Evolutionary conservation across 2,329 filamentous ascomycete species (phyloP).

Genomic region (Teratosphaeria pseudoeucalypti): DNA sequence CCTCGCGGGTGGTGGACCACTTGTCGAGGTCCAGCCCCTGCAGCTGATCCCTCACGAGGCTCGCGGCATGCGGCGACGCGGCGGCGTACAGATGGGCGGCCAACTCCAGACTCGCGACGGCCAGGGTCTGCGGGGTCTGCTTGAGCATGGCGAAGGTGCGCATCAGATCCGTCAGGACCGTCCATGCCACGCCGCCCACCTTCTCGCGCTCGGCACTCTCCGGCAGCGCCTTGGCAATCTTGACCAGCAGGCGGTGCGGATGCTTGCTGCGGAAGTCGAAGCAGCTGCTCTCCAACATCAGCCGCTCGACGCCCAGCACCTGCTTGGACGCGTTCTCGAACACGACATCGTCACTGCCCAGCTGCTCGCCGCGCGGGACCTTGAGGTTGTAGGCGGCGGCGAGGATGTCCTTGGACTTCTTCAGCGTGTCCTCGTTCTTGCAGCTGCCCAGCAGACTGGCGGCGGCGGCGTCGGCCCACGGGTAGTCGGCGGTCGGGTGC

Average conservation of each 20-base stretch:
- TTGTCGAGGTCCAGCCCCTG: slow-evolving; percentile 47
- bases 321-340: slow-evolving; percentile 72
- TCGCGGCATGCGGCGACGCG: slow-evolving; percentile 44
- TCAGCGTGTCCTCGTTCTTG: slow-evolving; percentile 96
- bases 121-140: slow-evolving; percentile 69
- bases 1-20: slow-evolving; percentile 43
- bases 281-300: slow-evolving; percentile 83
- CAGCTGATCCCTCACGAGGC: slow-evolving; percentile 82
- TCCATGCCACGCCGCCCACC: slow-evolving; percentile 54
- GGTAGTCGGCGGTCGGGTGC: slow-evolving; percentile 77
- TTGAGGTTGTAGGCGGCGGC: slow-evolving; percentile 85
- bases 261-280: slow-evolving; percentile 91
- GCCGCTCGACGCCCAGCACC: slow-evolving; percentile 79
- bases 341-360: slow-evolving; percentile 70
- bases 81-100: slow-evolving; percentile 23
- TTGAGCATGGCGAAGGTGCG: slow-evolving; percentile 89
- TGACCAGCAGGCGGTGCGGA: slow-evolving; percentile 2
- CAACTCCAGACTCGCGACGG: slow-evolving; percentile 41
- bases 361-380: slow-evolving; percentile 44
- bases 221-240: neutral
- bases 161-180: slow-evolving; percentile 23
- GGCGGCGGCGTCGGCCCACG: slow-evolving; percentile 70
- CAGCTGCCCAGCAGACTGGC: slow-evolving; percentile 86
- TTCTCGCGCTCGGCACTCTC: slow-evolving; percentile 8
- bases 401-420: slow-evolving; percentile 88